Conservation (phyloP, 148 eudicot genomes). For the Fagopyrum homotropicum region DNA sequence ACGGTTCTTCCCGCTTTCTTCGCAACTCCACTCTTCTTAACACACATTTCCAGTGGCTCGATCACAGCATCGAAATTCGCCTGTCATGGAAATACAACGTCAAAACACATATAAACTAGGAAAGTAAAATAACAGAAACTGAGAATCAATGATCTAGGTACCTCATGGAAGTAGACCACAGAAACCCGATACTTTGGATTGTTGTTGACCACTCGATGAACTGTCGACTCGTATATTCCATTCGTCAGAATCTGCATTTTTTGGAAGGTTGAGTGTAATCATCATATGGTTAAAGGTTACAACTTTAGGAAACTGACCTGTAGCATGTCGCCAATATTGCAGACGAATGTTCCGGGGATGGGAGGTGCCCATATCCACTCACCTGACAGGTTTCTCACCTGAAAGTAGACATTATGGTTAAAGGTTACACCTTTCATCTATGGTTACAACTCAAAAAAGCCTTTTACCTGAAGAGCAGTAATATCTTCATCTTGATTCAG, state of each 20-base stretch:
- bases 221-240: conserved; percentile 75
- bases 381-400: conserved; percentile 84
- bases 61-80: conserved; percentile 79
- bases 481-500: conserved; percentile 83
- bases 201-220: conserved; percentile 71
- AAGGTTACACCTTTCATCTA: not conserved
- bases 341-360: conserved; percentile 82
- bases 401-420: not conserved
- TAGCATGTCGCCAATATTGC: conserved; percentile 93
- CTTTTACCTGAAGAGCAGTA: conserved; percentile 69
- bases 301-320: conserved; percentile 34
- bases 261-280: not conserved
- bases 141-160: conserved; percentile 7
- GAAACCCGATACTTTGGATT: conserved; percentile 61
- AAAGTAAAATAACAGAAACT: not conserved
- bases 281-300: not conserved
- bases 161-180: conserved; percentile 89
- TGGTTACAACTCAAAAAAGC: not conserved
- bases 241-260: conserved; percentile 64
- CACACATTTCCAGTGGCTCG: conserved; percentile 66
- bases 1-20: conserved; percentile 61
- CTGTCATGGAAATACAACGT: conserved; percentile 27
- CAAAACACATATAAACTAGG: not conserved
- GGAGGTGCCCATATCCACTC: conserved; percentile 97
- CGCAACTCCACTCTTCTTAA: conserved; percentile 35